Evolutionary conservation across 768 basidiomycete genomes (phyloP).

Genomic region (Boletus rubescentipes): DNA sequence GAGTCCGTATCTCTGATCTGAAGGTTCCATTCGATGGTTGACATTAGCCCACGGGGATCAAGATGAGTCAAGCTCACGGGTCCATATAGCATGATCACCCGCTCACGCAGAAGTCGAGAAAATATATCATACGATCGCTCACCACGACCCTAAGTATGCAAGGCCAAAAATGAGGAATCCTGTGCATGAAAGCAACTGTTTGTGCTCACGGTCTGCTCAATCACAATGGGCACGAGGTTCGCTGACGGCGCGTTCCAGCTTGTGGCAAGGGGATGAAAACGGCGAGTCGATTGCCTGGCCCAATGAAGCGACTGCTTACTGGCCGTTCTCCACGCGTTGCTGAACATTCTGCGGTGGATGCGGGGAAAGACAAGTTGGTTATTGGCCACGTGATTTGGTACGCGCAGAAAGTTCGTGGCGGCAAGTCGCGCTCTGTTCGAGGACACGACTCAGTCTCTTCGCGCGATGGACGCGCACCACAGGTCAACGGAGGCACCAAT

Average conservation of each 20-base stretch:
- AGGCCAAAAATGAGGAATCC: constrained; percentile 13
- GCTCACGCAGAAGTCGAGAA: constrained; percentile 86
- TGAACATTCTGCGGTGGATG: constrained; percentile 26
- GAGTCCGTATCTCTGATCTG: constrained; percentile 92
- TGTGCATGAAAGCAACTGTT: constrained; percentile 4
- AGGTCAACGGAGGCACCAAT: constrained; percentile 82
- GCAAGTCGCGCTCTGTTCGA: constrained; percentile 18
- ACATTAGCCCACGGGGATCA: constrained; percentile 9
- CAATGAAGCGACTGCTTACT: constrained; percentile 14
- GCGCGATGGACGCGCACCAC: constrained; percentile 26
- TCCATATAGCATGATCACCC: constrained; percentile 94
- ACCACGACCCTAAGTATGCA: constrained; percentile 62
- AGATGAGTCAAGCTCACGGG: constrained; percentile 55
- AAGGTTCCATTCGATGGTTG: constrained; percentile 9
- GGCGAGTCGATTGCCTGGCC: constrained; percentile 33
- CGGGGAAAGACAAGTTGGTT: constrained; percentile 1
- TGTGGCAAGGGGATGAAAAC: constrained; percentile 55
- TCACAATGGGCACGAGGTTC: constrained; percentile 86
- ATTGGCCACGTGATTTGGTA: constrained; percentile 27
- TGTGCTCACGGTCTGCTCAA: constrained; percentile 78
- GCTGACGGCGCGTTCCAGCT: constrained; percentile 48
- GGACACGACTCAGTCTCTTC: no score
- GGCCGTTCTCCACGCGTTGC: constrained; percentile 26
- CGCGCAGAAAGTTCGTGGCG: constrained; percentile 11
- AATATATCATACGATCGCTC: constrained; percentile 96